phyloP scores from a whole-genome alignment of 768 basidiomycete species.

The Paxillus rubicundulus region DNA sequence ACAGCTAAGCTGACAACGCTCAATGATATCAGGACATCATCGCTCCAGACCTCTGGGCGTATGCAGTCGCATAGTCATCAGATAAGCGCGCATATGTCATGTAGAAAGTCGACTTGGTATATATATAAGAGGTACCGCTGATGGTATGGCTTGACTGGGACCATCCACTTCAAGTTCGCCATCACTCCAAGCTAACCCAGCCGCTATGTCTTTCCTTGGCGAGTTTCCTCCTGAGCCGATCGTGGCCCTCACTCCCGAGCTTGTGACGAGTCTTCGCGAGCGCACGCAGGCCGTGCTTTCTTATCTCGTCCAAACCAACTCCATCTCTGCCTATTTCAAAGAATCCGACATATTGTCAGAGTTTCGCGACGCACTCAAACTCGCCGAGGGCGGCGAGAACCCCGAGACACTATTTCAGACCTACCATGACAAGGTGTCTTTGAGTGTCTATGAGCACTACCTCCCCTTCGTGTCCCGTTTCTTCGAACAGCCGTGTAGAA shows the following conservation, averaged over 20 bases:
- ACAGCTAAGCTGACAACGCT: too few relatives aligned
- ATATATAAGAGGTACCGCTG: too few relatives aligned
- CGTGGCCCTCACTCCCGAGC: slow-evolving; percentile 8
- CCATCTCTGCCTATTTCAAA: slow-evolving; percentile 16
- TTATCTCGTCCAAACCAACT: slow-evolving; percentile 21
- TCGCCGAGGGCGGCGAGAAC: background rate
- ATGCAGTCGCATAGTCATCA: too few relatives aligned
- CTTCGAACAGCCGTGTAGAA: slow-evolving; percentile 20
- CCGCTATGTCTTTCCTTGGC: slow-evolving; percentile 10
- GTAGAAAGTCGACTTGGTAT: too few relatives aligned
- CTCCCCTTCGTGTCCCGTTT: slow-evolving; percentile 19
- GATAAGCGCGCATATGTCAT: too few relatives aligned
- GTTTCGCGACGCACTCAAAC: slow-evolving; percentile 9
- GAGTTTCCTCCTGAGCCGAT: slow-evolving; percentile 17
- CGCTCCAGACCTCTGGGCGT: background rate
- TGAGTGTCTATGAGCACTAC: slow-evolving; percentile 17
- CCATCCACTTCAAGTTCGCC: background rate
- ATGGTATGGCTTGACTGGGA: too few relatives aligned
- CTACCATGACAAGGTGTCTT: slow-evolving; percentile 17
- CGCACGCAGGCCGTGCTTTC: slow-evolving; percentile 22
- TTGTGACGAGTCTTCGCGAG: slow-evolving; percentile 15
- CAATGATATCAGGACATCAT: background rate
- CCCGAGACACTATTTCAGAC: slow-evolving; percentile 1
- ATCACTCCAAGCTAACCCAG: background rate
- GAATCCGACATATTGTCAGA: slow-evolving; percentile 12